phyloP scores from a whole-genome alignment of 2,329 filamentous ascomycete species.

The Zasmidium angulare region DNA sequence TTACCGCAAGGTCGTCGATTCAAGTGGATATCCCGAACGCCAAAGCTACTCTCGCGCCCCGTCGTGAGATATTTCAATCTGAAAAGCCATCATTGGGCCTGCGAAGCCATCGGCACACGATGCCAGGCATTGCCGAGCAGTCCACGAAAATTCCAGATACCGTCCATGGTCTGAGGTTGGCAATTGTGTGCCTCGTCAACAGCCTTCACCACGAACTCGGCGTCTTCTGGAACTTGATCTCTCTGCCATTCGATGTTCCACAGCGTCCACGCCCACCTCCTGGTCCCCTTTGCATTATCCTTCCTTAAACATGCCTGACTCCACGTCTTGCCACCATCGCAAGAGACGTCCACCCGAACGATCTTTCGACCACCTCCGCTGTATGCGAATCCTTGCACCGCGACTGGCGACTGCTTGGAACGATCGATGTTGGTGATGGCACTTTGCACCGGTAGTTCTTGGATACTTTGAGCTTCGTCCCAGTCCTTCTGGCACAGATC shows the following conservation, averaged over 20 bases:
- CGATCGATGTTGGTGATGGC: slow-evolving; percentile 55
- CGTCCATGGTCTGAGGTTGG: slow-evolving; percentile 61
- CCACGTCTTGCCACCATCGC: slow-evolving; percentile 65
- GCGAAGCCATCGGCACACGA: slow-evolving; percentile 41
- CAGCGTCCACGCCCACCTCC: slow-evolving; percentile 63
- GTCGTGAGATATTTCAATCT: too few relatives aligned
- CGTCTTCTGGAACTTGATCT: slow-evolving; percentile 40
- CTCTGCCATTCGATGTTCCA: slow-evolving; percentile 53
- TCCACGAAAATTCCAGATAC: slow-evolving; percentile 64
- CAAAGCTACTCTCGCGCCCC: too few relatives aligned
- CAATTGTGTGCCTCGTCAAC: slow-evolving; percentile 67
- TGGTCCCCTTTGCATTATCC: slow-evolving; percentile 50
- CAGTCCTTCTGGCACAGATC: slow-evolving; percentile 56
- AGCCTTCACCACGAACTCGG: slow-evolving; percentile 61
- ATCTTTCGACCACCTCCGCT: slow-evolving; percentile 66
- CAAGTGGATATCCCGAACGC: too few relatives aligned
- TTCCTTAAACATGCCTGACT: slow-evolving; percentile 61
- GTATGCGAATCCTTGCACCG: slow-evolving; percentile 64
- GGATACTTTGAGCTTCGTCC: slow-evolving; percentile 63
- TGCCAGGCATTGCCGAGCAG: slow-evolving; percentile 70
- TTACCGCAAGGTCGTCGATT: too few relatives aligned
- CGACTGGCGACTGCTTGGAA: slow-evolving; percentile 23
- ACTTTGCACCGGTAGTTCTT: slow-evolving; percentile 67
- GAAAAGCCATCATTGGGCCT: not conserved
- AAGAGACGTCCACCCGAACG: slow-evolving; percentile 65